A percentile compares a stretch with the other conserved stretches of the same genome.
phyloP scores from a whole-genome alignment of 176 grass and related monocot genomes.

The Lolium perenne region DNA sequence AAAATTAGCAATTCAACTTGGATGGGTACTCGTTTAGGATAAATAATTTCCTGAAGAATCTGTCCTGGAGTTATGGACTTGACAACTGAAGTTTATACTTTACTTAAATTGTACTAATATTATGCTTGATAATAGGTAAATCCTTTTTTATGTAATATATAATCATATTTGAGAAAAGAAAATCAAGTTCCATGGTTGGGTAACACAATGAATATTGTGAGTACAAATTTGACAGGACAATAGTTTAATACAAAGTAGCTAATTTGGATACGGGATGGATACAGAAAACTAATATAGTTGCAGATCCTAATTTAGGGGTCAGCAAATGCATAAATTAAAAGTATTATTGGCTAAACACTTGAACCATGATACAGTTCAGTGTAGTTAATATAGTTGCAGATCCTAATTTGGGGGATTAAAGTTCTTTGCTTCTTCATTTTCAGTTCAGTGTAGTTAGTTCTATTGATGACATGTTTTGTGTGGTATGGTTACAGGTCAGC shows the following conservation, averaged over 20 bases:
- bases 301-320: constrained; percentile 29
- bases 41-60: neutral
- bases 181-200: constrained; percentile 22
- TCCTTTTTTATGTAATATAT: neutral
- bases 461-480: constrained; percentile 34
- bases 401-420: neutral
- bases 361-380: neutral
- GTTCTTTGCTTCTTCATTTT: constrained; percentile 24
- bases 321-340: neutral
- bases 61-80: constrained; percentile 14
- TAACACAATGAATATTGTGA: neutral
- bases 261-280: constrained; percentile 1
- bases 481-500: constrained; percentile 63
- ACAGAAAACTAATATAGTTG: neutral
- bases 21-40: neutral
- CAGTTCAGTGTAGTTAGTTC: neutral
- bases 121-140: neutral
- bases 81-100: constrained; percentile 5
- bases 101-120: neutral
- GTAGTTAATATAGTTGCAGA: too few species aligned
- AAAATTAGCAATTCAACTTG: neutral
- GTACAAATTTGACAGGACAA: neutral
- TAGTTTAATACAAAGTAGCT: constrained; percentile 7
- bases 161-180: constrained; percentile 24
- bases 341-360: neutral